These are phyloP conservation scores for Ilex aquifolium DNA, from an alignment of 257 asterid species.

Conservation along the genomic window DNA sequence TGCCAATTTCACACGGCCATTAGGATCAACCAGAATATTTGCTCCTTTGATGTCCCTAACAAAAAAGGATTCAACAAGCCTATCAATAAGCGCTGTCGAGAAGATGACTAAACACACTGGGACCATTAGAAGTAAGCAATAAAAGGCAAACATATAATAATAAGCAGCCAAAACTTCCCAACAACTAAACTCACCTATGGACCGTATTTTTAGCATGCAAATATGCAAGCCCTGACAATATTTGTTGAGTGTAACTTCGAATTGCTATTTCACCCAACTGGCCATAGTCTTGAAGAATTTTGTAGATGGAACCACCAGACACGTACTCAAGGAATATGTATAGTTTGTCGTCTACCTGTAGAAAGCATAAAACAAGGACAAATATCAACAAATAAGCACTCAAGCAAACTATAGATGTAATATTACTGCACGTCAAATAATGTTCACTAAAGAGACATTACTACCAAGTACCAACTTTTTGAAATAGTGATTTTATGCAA, in stretches of 20 bases:
- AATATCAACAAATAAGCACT: conserved; percentile 3
- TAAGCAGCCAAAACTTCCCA: neutral
- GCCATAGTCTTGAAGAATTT: conserved; percentile 73
- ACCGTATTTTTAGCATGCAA: conserved; percentile 1
- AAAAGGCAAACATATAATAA: neutral
- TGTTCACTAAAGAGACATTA: no score
- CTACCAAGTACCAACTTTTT: no score
- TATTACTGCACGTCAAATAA: no score
- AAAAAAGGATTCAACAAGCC: neutral
- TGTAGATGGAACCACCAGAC: neutral
- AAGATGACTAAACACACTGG: neutral
- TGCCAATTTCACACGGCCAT: neutral
- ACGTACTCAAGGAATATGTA: conserved; percentile 68
- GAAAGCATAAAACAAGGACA: conserved; percentile 17
- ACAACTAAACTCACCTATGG: neutral
- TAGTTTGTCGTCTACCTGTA: conserved; percentile 68
- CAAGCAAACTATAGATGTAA: no score
- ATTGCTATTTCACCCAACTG: conserved; percentile 86
- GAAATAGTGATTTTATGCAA: no score
- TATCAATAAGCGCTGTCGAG: neutral
- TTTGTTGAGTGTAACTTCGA: conserved; percentile 83
- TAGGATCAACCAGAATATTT: conserved; percentile 1
- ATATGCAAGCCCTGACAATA: conserved; percentile 3
- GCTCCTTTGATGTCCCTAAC: conserved; percentile 71
- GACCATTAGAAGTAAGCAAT: neutral